A percentile compares a stretch with the other conserved stretches of the same genome.
Conservation (phyloP, 306 rosid species). For the Quercus variabilis region DNA sequence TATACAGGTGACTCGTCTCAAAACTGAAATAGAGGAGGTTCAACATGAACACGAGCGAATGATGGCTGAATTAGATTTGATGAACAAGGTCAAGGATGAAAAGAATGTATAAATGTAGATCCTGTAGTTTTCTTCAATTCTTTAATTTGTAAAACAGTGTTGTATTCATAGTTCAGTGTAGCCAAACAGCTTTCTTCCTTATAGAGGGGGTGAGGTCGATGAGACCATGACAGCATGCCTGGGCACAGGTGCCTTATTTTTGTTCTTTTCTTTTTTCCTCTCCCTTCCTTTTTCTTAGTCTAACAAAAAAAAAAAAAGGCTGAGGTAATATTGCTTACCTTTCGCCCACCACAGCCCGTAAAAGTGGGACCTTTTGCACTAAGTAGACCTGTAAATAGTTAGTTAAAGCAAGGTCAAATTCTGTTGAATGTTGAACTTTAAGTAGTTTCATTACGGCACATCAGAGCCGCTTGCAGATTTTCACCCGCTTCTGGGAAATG, state of each 20-base stretch:
- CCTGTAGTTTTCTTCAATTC: conserved; percentile 3
- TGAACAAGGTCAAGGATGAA: conserved; percentile 44
- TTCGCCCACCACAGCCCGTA: no score
- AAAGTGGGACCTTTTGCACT: no score
- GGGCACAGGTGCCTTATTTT: not conserved
- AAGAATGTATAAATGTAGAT: conserved; percentile 25
- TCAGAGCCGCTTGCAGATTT: no score
- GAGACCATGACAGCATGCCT: not conserved
- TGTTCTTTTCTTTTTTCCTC: not conserved
- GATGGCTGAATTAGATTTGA: conserved; percentile 33
- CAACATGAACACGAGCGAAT: conserved; percentile 32
- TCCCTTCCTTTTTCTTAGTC: not conserved
- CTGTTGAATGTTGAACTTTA: not conserved
- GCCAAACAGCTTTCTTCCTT: not conserved
- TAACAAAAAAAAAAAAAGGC: no score
- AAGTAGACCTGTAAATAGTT: not conserved
- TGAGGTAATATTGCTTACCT: no score
- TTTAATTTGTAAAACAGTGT: conserved; percentile 19
- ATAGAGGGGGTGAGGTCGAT: not conserved
- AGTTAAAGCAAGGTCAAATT: not conserved
- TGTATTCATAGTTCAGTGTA: not conserved
- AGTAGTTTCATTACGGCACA: no score
- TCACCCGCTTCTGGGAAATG: no score
- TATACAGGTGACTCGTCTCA: conserved; percentile 56
- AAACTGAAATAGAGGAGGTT: conserved; percentile 45